Percentiles rank a stretch among this genome's conserved stretches.
These are phyloP conservation scores for Cladophialophora psammophila DNA, from an alignment of 2,329 filamentous ascomycete genomes.

Conservation along the genomic window DNA sequence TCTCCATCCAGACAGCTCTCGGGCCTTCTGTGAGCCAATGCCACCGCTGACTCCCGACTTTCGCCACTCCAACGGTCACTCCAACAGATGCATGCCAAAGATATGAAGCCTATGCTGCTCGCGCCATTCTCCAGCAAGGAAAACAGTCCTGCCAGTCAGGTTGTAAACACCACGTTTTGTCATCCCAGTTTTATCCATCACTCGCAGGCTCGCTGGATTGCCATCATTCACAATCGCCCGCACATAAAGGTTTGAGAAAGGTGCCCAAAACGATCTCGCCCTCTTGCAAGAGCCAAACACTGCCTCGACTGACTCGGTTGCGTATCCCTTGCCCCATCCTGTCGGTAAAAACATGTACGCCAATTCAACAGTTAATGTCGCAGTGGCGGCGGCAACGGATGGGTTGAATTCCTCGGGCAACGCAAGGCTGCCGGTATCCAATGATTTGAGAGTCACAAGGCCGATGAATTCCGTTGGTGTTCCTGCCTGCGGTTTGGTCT, in stretches of 20 bases:
- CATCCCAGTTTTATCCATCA: conserved; percentile 46
- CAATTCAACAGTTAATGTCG: conserved; percentile 40
- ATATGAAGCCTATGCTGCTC: conserved; percentile 41
- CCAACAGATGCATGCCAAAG: conserved; percentile 40
- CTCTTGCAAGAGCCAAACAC: conserved; percentile 41
- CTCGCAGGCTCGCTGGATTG: conserved; percentile 44
- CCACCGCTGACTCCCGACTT: not conserved
- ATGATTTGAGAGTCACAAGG: not conserved
- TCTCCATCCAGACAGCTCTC: too few species aligned
- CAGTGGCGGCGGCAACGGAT: conserved; percentile 21
- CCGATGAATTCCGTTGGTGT: not conserved
- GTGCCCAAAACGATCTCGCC: conserved; percentile 39
- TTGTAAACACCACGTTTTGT: conserved; percentile 41
- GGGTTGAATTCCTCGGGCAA: not conserved
- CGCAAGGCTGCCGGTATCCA: not conserved
- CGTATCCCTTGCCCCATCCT: conserved; percentile 40
- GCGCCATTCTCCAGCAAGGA: conserved; percentile 42
- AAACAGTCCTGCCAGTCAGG: conserved; percentile 40
- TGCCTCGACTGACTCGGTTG: conserved; percentile 40
- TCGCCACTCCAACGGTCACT: not conserved
- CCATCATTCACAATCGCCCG: conserved; percentile 44
- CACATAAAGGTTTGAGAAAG: conserved; percentile 44
- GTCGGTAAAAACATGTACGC: conserved; percentile 37
- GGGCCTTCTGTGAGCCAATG: too few species aligned
- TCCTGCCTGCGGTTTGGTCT: not conserved